Evolutionary conservation across 2,329 filamentous ascomycete species (phyloP), one percentile per base, ranked within the genome.

Genomic region (Torrubiella hemipterigena): DNA sequence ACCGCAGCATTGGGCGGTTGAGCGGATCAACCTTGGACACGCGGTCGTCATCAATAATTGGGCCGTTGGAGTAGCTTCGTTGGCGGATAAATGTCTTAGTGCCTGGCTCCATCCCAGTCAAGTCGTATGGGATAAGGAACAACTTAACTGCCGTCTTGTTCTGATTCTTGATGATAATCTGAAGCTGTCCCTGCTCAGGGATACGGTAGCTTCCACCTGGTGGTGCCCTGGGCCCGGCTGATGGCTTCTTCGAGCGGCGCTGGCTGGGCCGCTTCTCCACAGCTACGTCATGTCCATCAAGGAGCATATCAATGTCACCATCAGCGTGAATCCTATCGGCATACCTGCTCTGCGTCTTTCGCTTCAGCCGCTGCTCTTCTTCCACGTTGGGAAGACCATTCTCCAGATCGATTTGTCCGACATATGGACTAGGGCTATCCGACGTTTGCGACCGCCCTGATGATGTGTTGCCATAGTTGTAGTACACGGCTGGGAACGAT

Each of bases 71-170:
- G 54, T 94, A 96, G 52, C 82, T 91, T 37, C 91, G 79, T 56
- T 98, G 91, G 18, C 91, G 76, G 38, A 98, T 81, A 45, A 96
- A 96, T 0, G 91, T 98, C 55, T 96, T 96, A 12, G 85, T 93
- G 0, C 86, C 86, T 0, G 85, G 73, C 38, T 91, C 81, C 89
- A 98, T 98, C 31, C 85, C 89, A 1, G 75, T 69, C 2, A 98
- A 64, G 50, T 96, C 86, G 45, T 96, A 98, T 0, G 89, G 91
- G 3, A 98, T 75, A 16, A 96, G 67, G 44, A 96, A 96, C 1
- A 98, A 65, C 54, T 98, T 96, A 33, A 96, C 89, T 2, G 91
- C 91, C 4, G 91, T 96, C 51, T 96, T 96, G 59, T 96, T 94
- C 12, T 87, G 89, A 46, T 96, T 98, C 53, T 96, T 96, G 52